phyloP scores from a whole-genome alignment of 2,329 filamentous ascomycete species.

The Microcyclospora tardicrescens region DNA sequence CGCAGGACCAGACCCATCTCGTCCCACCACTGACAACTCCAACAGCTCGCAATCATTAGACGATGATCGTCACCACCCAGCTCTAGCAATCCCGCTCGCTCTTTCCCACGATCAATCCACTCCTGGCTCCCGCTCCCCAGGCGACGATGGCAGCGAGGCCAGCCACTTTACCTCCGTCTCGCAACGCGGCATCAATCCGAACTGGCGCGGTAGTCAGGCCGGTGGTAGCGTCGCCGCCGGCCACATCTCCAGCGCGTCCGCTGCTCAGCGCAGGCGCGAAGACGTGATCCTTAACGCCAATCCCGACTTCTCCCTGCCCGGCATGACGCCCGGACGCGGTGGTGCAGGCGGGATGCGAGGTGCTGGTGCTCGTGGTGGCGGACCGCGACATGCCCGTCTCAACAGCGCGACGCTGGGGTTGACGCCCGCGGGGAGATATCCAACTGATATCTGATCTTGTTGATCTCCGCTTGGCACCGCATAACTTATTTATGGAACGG shows the following conservation, averaged over 20 bases:
- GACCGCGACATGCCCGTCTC: slow-evolving; percentile 2
- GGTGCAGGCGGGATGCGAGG: slow-evolving; percentile 20
- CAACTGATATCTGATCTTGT: slow-evolving; percentile 11
- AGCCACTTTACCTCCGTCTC: slow-evolving; percentile 85
- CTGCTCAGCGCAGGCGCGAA: slow-evolving; percentile 37
- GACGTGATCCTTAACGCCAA: slow-evolving; percentile 68
- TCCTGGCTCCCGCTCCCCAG: slow-evolving; percentile 53
- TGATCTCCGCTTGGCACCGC: neutral
- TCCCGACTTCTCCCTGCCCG: slow-evolving; percentile 70
- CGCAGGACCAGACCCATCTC: slow-evolving; percentile 1
- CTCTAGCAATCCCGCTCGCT: slow-evolving; percentile 13
- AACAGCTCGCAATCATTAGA: slow-evolving; percentile 18
- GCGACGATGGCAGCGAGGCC: slow-evolving; percentile 47
- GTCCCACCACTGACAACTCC: slow-evolving; percentile 5
- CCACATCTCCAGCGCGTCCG: slow-evolving; percentile 22
- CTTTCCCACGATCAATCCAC: slow-evolving; percentile 51
- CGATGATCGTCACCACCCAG: slow-evolving; percentile 31
- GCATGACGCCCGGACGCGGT: slow-evolving; percentile 23
- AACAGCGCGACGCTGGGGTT: slow-evolving; percentile 9
- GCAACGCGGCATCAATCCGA: slow-evolving; percentile 76
- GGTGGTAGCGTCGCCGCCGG: slow-evolving; percentile 13
- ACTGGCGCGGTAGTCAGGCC: slow-evolving; percentile 53
- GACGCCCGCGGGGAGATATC: slow-evolving; percentile 21
- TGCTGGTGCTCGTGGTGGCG: slow-evolving; percentile 12
- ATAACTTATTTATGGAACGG: no score